A percentile compares a stretch with the other conserved stretches of the same genome.
Evolutionary conservation across 768 basidiomycete genomes (phyloP).

Genomic region (Russula foetens): DNA sequence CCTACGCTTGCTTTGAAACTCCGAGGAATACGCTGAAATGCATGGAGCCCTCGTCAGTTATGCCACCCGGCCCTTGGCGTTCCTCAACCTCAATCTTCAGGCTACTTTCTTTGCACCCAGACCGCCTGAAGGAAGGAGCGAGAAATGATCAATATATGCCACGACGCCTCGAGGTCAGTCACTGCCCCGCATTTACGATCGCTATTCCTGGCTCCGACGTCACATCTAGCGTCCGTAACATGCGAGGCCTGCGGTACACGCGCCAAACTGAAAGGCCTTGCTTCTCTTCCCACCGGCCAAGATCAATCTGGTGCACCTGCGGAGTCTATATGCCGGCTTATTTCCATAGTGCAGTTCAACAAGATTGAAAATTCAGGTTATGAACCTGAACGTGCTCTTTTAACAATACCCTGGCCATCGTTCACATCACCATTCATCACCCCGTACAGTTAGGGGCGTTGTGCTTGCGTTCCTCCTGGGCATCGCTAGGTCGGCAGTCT

Average conservation of each 20-base stretch:
- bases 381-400: slow-evolving; percentile 6
- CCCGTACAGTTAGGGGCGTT: slow-evolving; percentile 13
- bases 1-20: slow-evolving; percentile 13
- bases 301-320: slow-evolving; percentile 4
- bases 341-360: slow-evolving; percentile 1
- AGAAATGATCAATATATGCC: slow-evolving; percentile 15
- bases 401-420: neutral
- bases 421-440: slow-evolving; percentile 10
- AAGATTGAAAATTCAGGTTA: neutral
- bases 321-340: slow-evolving; percentile 4
- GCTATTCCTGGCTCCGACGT: slow-evolving; percentile 16
- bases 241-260: slow-evolving; percentile 12
- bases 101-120: neutral
- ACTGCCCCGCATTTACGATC: slow-evolving; percentile 15
- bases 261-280: neutral
- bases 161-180: slow-evolving; percentile 13
- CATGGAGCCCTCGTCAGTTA: slow-evolving; percentile 2
- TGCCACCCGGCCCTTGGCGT: neutral
- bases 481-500: slow-evolving; percentile 2
- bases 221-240: slow-evolving; percentile 9
- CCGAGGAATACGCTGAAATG: slow-evolving; percentile 8
- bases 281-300: slow-evolving; percentile 6
- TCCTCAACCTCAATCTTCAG: neutral
- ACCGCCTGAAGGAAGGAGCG: slow-evolving; percentile 10
- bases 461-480: neutral